Conservation (phyloP, 164 flowering plant species). For the Taxillus chinensis region DNA sequence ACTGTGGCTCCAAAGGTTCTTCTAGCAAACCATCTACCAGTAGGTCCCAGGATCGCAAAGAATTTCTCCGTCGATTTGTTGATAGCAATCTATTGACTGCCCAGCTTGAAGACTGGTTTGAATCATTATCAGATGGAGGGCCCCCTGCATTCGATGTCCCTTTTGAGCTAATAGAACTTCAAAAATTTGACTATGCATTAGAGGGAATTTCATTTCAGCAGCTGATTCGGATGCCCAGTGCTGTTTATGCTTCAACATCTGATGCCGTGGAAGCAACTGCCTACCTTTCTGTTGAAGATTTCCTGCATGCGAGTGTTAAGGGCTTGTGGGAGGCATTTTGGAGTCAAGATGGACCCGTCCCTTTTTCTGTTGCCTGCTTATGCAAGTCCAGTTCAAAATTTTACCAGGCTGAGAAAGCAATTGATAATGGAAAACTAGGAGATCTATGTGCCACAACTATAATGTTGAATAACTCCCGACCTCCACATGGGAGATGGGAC, state of each 20-base stretch:
- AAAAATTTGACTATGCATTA: slow-evolving; percentile 85
- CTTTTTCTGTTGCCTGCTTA: slow-evolving; percentile 68
- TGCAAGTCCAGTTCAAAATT: slow-evolving; percentile 48
- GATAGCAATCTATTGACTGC: slow-evolving; percentile 45
- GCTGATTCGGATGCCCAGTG: slow-evolving; percentile 82
- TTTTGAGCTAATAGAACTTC: slow-evolving; percentile 76
- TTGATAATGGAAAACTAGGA: slow-evolving; percentile 59
- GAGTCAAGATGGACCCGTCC: slow-evolving; percentile 59
- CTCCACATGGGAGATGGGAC: slow-evolving; percentile 80
- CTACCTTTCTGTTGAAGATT: slow-evolving; percentile 86
- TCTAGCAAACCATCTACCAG: slow-evolving; percentile 60
- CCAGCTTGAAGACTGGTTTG: slow-evolving; percentile 44
- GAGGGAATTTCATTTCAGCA: slow-evolving; percentile 86
- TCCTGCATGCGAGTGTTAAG: slow-evolving; percentile 68
- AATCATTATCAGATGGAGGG: slow-evolving; percentile 24
- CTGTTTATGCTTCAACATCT: slow-evolving; percentile 70
- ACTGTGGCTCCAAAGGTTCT: slow-evolving; percentile 48
- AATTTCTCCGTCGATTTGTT: slow-evolving; percentile 62
- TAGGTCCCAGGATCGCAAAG: slow-evolving; percentile 45
- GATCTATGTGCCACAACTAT: slow-evolving; percentile 74
- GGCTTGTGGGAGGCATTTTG: slow-evolving; percentile 96
- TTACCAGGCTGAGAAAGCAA: slow-evolving; percentile 77
- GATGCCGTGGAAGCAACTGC: slow-evolving; percentile 63
- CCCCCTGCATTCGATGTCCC: slow-evolving; percentile 59
- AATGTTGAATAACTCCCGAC: slow-evolving; percentile 50